Evolutionary conservation across 164 flowering plant genomes (phyloP), one percentile per base, ranked within the genome.

Genomic region (Dillenia turbinata): DNA sequence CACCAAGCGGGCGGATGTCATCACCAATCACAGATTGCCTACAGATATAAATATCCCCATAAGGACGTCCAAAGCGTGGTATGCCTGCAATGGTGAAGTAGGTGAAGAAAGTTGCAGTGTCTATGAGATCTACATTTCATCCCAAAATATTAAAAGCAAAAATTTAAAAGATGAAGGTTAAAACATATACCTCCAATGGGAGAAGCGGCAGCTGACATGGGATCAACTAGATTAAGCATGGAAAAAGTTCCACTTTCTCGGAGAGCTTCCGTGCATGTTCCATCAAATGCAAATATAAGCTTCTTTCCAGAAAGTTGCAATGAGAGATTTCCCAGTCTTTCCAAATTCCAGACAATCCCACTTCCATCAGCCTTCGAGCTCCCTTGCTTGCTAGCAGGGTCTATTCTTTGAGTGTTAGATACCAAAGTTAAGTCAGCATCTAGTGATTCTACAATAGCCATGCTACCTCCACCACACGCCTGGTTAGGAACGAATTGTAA

Each of bases 271-370:
- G 91, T 77, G 48, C 85, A 85, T 52, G 99, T 88, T 58, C 98
- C 99, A 78, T 95, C 98, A 81, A 95, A 95, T 60, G 99, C 97
- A 86, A 95, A 95, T 67, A 95, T 95, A 48, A 95, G 89, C 71
- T 95, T 95, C 80, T 85, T 92, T 44, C 98, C 98, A 66, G 90
- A 78, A 45, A 92, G 87, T 77, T 92, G 99, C 54, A 83, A 70
- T 12, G 98, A 85, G 47, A 92, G 86, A 68, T 79, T 87, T 66
- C 90, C 86, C 26, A 92, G 78, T 68, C 92, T 81, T 45, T 92
- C 99, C 75, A 83, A 68, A 74, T 92, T 95, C 99, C 99, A 95
- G 52, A 95, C 99, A 74, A 92, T 75, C 33, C 99, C 98, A 83
- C 99, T 95, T 12, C 94, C 87, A 79, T 92, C 98, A 47, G 82